These are phyloP conservation scores for Melampsora occidentalis DNA, from an alignment of 1,284 basidiomycete genomes.

Conservation along the genomic window DNA sequence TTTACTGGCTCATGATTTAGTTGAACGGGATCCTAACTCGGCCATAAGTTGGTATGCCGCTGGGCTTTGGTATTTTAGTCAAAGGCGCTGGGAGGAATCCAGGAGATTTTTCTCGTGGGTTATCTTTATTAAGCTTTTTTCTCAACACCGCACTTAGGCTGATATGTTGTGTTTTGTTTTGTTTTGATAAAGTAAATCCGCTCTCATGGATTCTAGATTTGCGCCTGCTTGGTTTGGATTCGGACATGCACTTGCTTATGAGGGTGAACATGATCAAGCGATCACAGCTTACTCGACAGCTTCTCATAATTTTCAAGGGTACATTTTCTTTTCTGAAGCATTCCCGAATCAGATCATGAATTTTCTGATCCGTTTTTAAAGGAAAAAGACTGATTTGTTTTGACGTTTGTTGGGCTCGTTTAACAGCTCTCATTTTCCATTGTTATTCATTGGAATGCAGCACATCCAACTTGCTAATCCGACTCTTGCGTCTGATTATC, in stretches of 20 bases:
- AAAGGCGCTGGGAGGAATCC: conserved; percentile 79
- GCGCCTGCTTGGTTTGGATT: conserved; percentile 96
- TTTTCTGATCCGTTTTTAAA: conserved; percentile 12
- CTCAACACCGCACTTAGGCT: background rate
- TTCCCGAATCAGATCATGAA: conserved; percentile 48
- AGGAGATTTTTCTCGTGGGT: conserved; percentile 83
- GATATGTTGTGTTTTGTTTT: background rate
- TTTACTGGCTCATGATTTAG: conserved; percentile 90
- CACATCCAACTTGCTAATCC: conserved; percentile 85
- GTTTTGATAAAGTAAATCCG: conserved; percentile 71
- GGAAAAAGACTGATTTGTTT: background rate
- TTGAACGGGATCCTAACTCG: conserved; percentile 85
- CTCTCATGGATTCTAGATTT: conserved; percentile 93
- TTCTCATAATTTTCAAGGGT: conserved; percentile 89
- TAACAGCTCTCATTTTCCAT: conserved; percentile 78
- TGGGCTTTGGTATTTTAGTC: conserved; percentile 90
- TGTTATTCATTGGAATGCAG: conserved; percentile 97
- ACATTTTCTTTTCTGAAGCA: conserved; percentile 49
- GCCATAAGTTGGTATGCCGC: conserved; percentile 97
- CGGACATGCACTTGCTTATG: conserved; percentile 91
- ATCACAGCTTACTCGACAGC: conserved; percentile 97
- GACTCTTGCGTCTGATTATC: conserved; percentile 76
- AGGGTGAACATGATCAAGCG: conserved; percentile 97
- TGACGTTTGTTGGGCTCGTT: conserved; percentile 41
- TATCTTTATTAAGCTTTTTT: background rate